Percentiles rank a stretch among this genome's conserved stretches.
Evolutionary conservation across 2,329 filamentous ascomycete genomes (phyloP).

Genomic region (Fusarium sp.): DNA sequence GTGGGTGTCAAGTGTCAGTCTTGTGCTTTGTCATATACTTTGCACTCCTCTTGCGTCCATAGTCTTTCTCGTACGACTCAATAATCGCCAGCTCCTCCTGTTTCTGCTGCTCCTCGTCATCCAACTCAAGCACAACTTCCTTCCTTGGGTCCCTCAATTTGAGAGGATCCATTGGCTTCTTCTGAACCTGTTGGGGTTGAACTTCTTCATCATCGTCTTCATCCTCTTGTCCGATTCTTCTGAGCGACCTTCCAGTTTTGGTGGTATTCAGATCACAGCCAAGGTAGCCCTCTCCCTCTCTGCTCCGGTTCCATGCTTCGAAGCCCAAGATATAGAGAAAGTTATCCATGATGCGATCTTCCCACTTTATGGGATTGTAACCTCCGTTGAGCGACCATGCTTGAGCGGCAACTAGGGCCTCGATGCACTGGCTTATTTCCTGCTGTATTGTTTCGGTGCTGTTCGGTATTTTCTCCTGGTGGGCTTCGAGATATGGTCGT

Average conservation of each 20-base stretch:
- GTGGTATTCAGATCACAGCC: not conserved
- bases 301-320: conserved; percentile 1
- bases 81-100: not conserved
- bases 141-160: conserved; percentile 2
- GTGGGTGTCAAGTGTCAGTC: rapidly evolving
- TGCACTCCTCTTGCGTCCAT: conserved; percentile 3
- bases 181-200: rapidly evolving
- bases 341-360: not conserved
- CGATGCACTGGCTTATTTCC: not conserved
- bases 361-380: not conserved
- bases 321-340: not conserved
- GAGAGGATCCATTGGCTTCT: not conserved
- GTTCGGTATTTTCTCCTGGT: rapidly evolving
- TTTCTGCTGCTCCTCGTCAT: not conserved
- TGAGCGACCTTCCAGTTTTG: not conserved
- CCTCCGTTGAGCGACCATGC: not conserved
- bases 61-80: not conserved
- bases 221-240: rapidly evolving
- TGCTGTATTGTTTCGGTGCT: not conserved
- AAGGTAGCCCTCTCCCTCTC: not conserved
- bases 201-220: rapidly evolving
- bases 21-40: not conserved
- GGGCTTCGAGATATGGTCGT: not conserved
- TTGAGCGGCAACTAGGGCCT: not conserved
- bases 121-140: rapidly evolving